Evolutionary conservation across 495 filamentous ascomycete species (phyloP), one percentile per base, ranked within the genome.

Genomic region (Rusavskia elegans): DNA sequence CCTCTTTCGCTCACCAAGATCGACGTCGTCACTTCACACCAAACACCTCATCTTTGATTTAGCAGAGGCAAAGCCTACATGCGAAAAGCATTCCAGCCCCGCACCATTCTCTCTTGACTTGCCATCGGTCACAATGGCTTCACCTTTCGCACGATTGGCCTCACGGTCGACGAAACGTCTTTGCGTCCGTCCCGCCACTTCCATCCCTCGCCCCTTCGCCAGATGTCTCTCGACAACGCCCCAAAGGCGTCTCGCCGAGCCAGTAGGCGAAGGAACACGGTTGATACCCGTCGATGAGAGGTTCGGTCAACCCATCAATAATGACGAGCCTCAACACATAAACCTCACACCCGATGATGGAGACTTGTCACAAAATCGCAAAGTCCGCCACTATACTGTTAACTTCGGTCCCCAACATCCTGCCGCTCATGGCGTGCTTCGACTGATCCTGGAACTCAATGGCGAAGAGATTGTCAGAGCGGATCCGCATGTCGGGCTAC

Each of bases 401-500:
- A 99, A 99, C 73, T 99, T 99, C 62, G 93, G 93, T 59, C 93
- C 93, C 55, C 93, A 99, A 75, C 93, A 99, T 72, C 93, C 93
- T 37, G 93, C 93, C 61, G 93, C 93, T 53, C 93, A 99, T 75
- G 93, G 93, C 63, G 93, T 99, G 81, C 71, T 99, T 61, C 85
- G 93, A 19, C 73, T 99, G 69, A 99, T 99, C 75, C 77, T 97
- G 62, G 93, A 99, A 64, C 76, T 99, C 60, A 96, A 86, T 71
- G 93, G 93, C 61, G 93, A 99, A 69, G 86, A 96, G 73, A 99
- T 99, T 60, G 74, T 99, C 57, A 85, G 93, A 58, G 79, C 87
- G 52, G 93, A 99, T 71, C 93, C 93, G 23, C 93, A 99, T 69
- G 93, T 99, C 55, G 93, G 93, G 49, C 69, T 99, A 60, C 75